Base-by-base conservation (phyloP, 176 grass and related monocot species). In the Musa itinerans region DNA sequence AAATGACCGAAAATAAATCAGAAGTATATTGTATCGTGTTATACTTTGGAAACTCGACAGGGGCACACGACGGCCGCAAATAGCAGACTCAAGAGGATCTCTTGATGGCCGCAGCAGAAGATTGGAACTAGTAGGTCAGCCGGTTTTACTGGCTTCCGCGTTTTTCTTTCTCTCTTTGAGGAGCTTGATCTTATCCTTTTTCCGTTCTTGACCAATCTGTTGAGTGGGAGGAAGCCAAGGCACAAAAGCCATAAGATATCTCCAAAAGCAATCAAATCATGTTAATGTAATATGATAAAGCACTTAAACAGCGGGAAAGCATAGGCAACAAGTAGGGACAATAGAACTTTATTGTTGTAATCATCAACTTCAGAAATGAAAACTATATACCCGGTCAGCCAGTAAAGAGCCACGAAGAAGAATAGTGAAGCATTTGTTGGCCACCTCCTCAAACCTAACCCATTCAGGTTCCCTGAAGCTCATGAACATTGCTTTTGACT, bases 141-240 rank as follows among this genome's bases (percentile, higher is more conserved):
- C 34, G 2, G n/a, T 70, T 11, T n/a, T 50, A 19, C 68, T 70
- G 68, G 68, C 34, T 50, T 20, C 43, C 20, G 68, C 68, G 8
- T 70, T 70, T 70, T 51, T 70, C 68, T 70, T 70, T 50, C 68
- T 25, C 9, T 70, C 68, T 9, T 70, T 19, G 6, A 70, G 19
- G 51, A 70, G 48, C 17, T 43, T 70, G 21, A 70, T 17, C 15
- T 51, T 70, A 10, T 51, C 68, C 48, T 70, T 70, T 70, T 70
- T 70, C 12, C 68, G 68, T 70, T 70, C 34, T 70, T 70, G 43
- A 11, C 68, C 68, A 9, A 70, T 70, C 68, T 70, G 68, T 51
- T 65, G 8, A 22, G 7, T 14, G 7, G 27, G 5, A n/a, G 20
- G 43, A 15, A 25, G 2, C 34, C 34, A 20, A 50, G 3, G 13